Percentiles rank a stretch among this genome's conserved stretches.
Conservation (phyloP, 257 asterid genomes). For the Nicotiana attenuata region DNA sequence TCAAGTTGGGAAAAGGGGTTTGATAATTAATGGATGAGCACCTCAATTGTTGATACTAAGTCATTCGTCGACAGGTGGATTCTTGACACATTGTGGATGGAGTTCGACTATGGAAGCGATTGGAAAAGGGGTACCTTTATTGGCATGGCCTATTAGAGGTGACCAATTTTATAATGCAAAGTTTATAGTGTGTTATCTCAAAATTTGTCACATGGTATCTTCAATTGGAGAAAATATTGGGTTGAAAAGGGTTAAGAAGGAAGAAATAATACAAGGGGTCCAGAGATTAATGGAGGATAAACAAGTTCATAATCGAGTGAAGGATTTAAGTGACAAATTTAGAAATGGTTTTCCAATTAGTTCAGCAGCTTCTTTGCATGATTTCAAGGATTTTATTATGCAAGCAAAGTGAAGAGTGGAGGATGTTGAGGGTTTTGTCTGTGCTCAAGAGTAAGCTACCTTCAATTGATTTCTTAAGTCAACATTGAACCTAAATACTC, state of each 20-base stretch:
- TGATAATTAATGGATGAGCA: conserved; percentile 73
- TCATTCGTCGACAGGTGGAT: conserved; percentile 60
- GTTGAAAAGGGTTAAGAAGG: conserved; percentile 35
- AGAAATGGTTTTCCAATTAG: conserved; percentile 45
- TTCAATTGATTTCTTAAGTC: no score
- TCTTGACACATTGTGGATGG: conserved; percentile 78
- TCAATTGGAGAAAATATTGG: conserved; percentile 23
- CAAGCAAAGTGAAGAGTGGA: background rate
- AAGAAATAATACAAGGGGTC: conserved; percentile 40
- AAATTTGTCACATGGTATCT: conserved; percentile 38
- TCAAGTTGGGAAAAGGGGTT: conserved; percentile 42
- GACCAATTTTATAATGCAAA: conserved; percentile 62
- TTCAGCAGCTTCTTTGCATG: conserved; percentile 16
- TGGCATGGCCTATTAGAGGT: conserved; percentile 86
- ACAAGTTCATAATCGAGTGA: conserved; percentile 37
- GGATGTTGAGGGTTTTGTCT: no score
- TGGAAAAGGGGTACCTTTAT: conserved; percentile 50
- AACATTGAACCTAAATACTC: no score
- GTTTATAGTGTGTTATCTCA: conserved; percentile 37
- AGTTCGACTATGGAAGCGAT: conserved; percentile 62
- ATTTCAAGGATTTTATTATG: background rate
- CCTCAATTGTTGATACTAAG: conserved; percentile 59
- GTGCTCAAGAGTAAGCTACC: no score
- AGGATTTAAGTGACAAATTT: conserved; percentile 22
- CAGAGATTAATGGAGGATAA: conserved; percentile 44